phyloP scores from a whole-genome alignment of 2,329 filamentous ascomycete genomes.

The Bimuria novae-zelandiae region DNA sequence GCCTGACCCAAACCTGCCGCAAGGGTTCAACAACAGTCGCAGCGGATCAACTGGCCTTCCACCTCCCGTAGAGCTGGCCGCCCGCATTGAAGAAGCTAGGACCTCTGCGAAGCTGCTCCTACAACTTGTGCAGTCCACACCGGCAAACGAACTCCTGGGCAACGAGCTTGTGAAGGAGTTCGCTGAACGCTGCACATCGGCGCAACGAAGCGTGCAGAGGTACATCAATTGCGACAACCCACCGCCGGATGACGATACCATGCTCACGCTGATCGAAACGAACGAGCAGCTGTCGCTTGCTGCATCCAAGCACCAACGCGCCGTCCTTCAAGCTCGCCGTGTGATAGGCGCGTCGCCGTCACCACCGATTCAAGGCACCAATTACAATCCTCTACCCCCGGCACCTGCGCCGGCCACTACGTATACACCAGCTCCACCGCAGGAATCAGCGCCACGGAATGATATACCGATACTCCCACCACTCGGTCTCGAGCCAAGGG shows the following conservation, averaged over 20 bases:
- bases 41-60: constrained; percentile 52
- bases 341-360: constrained; percentile 35
- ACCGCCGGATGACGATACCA: constrained; percentile 86
- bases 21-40: neutral
- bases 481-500: constrained; percentile 11
- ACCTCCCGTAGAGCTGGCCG: constrained; percentile 74
- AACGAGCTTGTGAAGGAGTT: constrained; percentile 96
- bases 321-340: constrained; percentile 65
- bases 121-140: constrained; percentile 87
- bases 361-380: constrained; percentile 18
- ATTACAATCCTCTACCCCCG: constrained; percentile 14
- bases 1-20: constrained; percentile 24
- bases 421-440: constrained; percentile 17
- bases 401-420: constrained; percentile 10
- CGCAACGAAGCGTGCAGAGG: constrained; percentile 78
- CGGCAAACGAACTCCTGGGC: constrained; percentile 71
- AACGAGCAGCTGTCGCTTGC: constrained; percentile 88
- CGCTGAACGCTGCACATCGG: constrained; percentile 79
- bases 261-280: constrained; percentile 90
- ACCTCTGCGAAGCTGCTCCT: constrained; percentile 91
- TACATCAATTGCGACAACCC: constrained; percentile 85
- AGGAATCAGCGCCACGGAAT: constrained; percentile 25
- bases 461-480: constrained; percentile 28
- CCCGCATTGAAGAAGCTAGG: constrained; percentile 84
- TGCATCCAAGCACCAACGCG: constrained; percentile 81